Evolutionary conservation across 2,329 filamentous ascomycete genomes (phyloP), one percentile per base, ranked within the genome.

Genomic region (Penicillium sp.): DNA sequence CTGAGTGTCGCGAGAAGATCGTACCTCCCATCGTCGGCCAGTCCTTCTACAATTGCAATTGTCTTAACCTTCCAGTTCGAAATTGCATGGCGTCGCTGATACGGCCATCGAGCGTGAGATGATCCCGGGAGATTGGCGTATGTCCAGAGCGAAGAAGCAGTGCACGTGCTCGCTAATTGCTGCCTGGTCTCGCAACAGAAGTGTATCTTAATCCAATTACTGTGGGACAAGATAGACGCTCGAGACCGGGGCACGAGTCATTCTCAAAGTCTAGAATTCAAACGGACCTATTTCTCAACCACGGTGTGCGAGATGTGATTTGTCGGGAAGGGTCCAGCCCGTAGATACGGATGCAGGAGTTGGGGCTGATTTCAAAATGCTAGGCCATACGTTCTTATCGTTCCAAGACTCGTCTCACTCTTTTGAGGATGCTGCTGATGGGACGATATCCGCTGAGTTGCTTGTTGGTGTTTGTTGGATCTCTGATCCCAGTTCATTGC

Each of bases 131-230:
- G 77, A 76, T 58, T 86, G 70, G 37, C 80, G 77, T 14, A 87
- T 69, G 63, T 87, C 77, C 30, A 87, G 73, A 0, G 84, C 83
- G 60, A 87, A 85, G 69, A 83, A 83, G 68, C 81, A 85, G 46
- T 53, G 56, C 26, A 62, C 52, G 19, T 60, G 55, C 1, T 43
- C 46, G 6, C 37, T 56, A 35, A 33, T 25, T n/a, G 26, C 52
- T 16, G 42, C 60, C 19, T 16, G n/a, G 19, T 25, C 52, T 6
- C 52, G 45, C 5, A 61, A 33, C 3, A n/a, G 26, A 28, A 28
- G 43, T 57, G 19, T 66, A 64, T 19, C 59, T 48, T 2, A 52
- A 30, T 11, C 57, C 55, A 25, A 60, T 58, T 2, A 42, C 10
- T 8, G 28, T 42, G 6, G 60, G 63, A 35, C 60, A 63, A 7